These are phyloP conservation scores for Betula pendula DNA, from an alignment of 306 rosid genomes.

Conservation along the genomic window DNA sequence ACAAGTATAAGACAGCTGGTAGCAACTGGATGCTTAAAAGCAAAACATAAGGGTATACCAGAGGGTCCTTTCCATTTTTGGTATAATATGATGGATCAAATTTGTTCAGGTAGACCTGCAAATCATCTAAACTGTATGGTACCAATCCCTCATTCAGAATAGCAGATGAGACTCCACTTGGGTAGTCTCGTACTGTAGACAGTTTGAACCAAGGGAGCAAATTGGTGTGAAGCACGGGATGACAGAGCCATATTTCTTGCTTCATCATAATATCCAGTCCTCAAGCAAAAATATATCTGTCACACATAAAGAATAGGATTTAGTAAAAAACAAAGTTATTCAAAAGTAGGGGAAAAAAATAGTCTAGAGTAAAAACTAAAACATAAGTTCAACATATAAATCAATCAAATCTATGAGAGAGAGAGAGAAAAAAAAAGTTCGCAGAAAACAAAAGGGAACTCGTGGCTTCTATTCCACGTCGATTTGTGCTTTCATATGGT, in stretches of 20 bases:
- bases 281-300: slow-evolving; percentile 95
- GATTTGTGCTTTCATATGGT: neutral
- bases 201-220: slow-evolving; percentile 93
- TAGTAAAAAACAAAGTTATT: neutral
- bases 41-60: slow-evolving; percentile 90
- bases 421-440: neutral
- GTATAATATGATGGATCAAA: slow-evolving; percentile 95
- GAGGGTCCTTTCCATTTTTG: slow-evolving; percentile 93
- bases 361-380: neutral
- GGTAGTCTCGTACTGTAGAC: slow-evolving; percentile 85
- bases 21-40: slow-evolving; percentile 91
- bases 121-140: slow-evolving; percentile 89
- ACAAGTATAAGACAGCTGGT: slow-evolving; percentile 77
- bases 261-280: slow-evolving; percentile 92
- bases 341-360: neutral
- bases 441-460: neutral
- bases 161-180: slow-evolving; percentile 65
- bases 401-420: neutral
- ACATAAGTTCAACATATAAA: neutral
- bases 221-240: slow-evolving; percentile 85
- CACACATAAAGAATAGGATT: slow-evolving; percentile 23
- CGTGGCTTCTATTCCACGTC: neutral
- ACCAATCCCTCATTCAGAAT: slow-evolving; percentile 78
- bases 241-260: slow-evolving; percentile 82
- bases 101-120: slow-evolving; percentile 86